Base-by-base conservation (phyloP, 768 basidiomycete genomes). In the Amanita inopinata region DNA sequence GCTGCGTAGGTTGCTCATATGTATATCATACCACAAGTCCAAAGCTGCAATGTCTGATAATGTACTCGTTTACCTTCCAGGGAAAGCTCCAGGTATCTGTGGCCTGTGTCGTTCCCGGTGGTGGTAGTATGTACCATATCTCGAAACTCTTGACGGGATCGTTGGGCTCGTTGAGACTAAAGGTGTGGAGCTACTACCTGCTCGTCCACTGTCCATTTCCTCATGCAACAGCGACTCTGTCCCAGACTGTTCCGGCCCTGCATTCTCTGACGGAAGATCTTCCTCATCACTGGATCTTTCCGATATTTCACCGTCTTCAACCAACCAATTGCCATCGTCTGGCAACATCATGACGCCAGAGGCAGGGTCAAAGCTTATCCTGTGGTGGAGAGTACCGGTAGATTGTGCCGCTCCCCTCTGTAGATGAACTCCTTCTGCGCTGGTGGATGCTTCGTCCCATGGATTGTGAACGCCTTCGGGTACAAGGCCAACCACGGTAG, bases 301-400 rank as follows among this genome's bases (percentile, higher is more conserved):
- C 18, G 78, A n/a, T n/a, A n/a, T n/a, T n/a, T n/a, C n/a, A n/a
- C n/a, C 78, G 11, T 69, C 63, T 15, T 61, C 64, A 6, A 44
- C 2, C 49, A 82, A 61, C 76, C 83, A 84, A 49, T 74, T 71
- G 22, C 67, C 73, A 49, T 78, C 73, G 28, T 91, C 88, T 0
- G 90, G 88, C 2, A 93, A 62, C 70, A 83, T 82, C 49, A 93
- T 93, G 25, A 92, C 86, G 0, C 91, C 91, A 2, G 84, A 84
- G 3, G 78, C 88, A 38, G 78, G 80, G 55, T 92, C 89, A 49
- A 81, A 93, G 61, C 86, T 90, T 41, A 89, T 60, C 12, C 85
- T 73, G 53, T 85, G 81, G 40, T 61, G 62, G 34, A 76, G 51
- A 11, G 58, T 58, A 19, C 53, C 28, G 8, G 17, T 30, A 8